These are phyloP conservation scores for Solanum medicagineum DNA, from an alignment of 257 asterid species.

Conservation along the genomic window DNA sequence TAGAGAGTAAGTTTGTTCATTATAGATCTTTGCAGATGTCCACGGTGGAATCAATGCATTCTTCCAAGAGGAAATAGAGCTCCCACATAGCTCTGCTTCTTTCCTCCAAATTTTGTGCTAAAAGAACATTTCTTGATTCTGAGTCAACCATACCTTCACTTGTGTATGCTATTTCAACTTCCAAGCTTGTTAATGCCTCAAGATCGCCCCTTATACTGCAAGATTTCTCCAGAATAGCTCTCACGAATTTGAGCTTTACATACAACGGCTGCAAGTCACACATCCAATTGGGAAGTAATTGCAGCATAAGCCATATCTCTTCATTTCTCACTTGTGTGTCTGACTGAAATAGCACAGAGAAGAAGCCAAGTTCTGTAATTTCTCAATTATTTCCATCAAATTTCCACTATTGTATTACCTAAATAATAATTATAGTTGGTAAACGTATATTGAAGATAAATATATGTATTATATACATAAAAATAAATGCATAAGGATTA, in stretches of 20 bases:
- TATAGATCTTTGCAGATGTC: not conserved
- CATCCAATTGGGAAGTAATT: too few relatives aligned
- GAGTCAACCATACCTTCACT: not conserved
- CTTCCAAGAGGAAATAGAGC: not conserved
- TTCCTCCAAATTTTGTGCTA: not conserved
- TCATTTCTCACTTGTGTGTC: too few relatives aligned
- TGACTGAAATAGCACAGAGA: too few relatives aligned
- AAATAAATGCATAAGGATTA: not conserved
- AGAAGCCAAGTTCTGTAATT: too few relatives aligned
- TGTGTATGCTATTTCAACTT: not conserved
- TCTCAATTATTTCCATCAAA: too few relatives aligned
- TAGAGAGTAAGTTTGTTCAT: not conserved
- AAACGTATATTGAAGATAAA: not conserved
- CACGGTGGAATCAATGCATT: not conserved
- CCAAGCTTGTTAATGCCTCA: not conserved
- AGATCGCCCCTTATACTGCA: not conserved
- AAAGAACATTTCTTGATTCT: not conserved
- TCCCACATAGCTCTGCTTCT: not conserved
- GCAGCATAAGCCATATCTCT: too few relatives aligned
- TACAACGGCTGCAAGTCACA: too few relatives aligned
- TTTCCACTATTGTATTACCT: not conserved
- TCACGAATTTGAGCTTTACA: too few relatives aligned
- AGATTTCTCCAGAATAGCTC: not conserved
- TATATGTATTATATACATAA: not conserved
- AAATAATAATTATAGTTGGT: too few relatives aligned